Conservation (phyloP, 495 filamentous ascomycete species). For the Copromyces sp. region DNA sequence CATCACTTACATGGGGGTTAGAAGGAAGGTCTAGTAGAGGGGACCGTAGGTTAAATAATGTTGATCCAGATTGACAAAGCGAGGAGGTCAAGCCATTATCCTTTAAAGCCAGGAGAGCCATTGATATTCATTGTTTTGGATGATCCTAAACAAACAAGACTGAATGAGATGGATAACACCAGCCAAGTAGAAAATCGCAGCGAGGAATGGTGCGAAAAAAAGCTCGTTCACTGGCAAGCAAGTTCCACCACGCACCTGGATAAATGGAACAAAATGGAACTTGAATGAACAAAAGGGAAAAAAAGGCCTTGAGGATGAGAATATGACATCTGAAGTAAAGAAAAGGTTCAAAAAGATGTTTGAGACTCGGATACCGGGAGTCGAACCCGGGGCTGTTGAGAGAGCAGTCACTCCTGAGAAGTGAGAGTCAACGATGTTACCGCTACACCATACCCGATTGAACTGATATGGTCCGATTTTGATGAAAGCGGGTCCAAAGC, state of each 20-base stretch:
- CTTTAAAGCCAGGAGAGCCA: neutral
- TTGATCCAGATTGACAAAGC: neutral
- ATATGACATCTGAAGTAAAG: neutral
- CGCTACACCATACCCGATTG: neutral
- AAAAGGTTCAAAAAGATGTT: neutral
- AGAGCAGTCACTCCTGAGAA: neutral
- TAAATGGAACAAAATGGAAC: neutral
- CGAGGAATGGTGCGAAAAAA: neutral
- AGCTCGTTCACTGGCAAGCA: neutral
- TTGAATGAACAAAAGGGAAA: neutral
- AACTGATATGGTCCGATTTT: neutral
- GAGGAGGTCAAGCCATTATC: neutral
- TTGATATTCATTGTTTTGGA: neutral
- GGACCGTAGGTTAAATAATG: neutral
- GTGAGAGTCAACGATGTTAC: neutral
- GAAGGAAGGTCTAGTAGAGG: neutral
- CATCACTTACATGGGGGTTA: neutral
- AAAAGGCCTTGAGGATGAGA: neutral
- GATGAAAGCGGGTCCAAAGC: neutral
- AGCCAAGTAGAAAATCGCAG: neutral
- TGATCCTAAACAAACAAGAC: neutral
- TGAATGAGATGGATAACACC: neutral
- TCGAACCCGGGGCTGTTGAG: neutral
- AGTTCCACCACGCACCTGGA: neutral
- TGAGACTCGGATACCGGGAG: neutral